phyloP scores from a whole-genome alignment of 768 basidiomycete species.

The Boletus rex-veris region DNA sequence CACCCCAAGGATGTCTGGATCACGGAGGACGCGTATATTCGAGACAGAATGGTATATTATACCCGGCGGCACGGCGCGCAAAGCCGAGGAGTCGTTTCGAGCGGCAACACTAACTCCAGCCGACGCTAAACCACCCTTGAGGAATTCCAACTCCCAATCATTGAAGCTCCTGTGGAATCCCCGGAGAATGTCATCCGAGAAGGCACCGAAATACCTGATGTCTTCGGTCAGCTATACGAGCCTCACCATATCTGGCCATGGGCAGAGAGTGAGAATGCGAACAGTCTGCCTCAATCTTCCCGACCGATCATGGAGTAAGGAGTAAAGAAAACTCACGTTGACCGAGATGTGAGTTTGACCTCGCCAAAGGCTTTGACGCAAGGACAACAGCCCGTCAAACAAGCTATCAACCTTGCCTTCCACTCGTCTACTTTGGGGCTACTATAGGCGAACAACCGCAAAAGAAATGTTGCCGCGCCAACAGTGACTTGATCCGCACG shows the following conservation, averaged over 20 bases:
- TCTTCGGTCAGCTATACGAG: constrained; percentile 13
- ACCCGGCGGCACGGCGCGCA: constrained; percentile 47
- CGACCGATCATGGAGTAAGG: background rate
- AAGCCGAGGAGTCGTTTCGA: constrained; percentile 20
- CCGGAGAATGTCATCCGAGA: constrained; percentile 44
- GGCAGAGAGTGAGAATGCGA: constrained; percentile 8
- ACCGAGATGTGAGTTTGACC: constrained; percentile 59
- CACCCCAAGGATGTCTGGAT: constrained; percentile 42
- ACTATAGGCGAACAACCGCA: constrained; percentile 79
- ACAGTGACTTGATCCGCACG: constrained; percentile 52
- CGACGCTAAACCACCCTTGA: constrained; percentile 46
- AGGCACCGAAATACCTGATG: constrained; percentile 72
- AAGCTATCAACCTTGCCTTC: constrained; percentile 52
- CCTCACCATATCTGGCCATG: constrained; percentile 1
- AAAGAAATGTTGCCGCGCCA: constrained; percentile 74
- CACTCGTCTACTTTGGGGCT: constrained; percentile 57
- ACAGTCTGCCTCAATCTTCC: constrained; percentile 5
- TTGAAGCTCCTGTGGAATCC: constrained; percentile 64
- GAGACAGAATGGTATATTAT: constrained; percentile 60
- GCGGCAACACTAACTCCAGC: constrained; percentile 20
- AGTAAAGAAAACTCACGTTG: constrained; percentile 57
- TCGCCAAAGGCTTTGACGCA: constrained; percentile 69
- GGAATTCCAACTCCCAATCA: constrained; percentile 57
- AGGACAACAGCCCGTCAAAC: constrained; percentile 59
- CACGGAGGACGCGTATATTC: constrained; percentile 55